Percentiles rank a stretch among this genome's conserved stretches.
phyloP scores from a whole-genome alignment of 2,329 filamentous ascomycete genomes.

The Atkinsonella texensis region DNA sequence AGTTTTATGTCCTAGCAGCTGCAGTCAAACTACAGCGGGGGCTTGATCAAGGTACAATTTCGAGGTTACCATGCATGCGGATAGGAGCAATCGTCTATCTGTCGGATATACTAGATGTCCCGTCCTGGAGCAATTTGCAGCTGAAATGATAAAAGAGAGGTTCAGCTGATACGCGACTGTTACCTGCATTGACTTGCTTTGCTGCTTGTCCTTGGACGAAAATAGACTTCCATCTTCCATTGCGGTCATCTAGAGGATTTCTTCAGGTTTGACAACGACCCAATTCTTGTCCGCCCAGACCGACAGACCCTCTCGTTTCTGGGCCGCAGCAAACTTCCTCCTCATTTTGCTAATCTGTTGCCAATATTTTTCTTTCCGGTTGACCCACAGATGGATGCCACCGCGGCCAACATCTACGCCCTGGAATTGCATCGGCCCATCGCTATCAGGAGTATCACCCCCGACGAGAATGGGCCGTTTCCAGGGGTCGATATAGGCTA shows the following conservation, averaged over 20 bases:
- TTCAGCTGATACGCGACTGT: too few species aligned
- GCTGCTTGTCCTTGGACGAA: too few species aligned
- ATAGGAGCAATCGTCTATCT: too few species aligned
- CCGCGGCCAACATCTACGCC: constrained; percentile 29
- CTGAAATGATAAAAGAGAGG: too few species aligned
- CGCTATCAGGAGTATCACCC: constrained; percentile 31
- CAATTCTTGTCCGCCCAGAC: constrained; percentile 34
- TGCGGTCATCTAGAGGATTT: constrained; percentile 20
- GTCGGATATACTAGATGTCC: too few species aligned
- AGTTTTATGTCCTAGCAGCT: too few species aligned
- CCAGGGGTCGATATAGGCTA: constrained; percentile 31
- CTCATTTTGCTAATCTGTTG: constrained; percentile 26
- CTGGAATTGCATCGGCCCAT: constrained; percentile 32
- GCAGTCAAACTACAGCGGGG: too few species aligned
- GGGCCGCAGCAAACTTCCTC: constrained; percentile 19
- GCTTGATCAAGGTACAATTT: too few species aligned
- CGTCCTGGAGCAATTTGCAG: too few species aligned
- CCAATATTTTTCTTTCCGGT: constrained; percentile 24
- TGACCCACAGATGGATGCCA: constrained; percentile 29
- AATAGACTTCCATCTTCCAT: too few species aligned
- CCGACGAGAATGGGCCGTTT: constrained; percentile 28
- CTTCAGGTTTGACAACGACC: constrained; percentile 27
- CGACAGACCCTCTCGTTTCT: constrained; percentile 21
- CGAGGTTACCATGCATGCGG: too few species aligned
- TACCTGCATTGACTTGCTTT: too few species aligned